Base-by-base conservation (phyloP, 306 rosid genomes). In the Lathyrus sativus region DNA sequence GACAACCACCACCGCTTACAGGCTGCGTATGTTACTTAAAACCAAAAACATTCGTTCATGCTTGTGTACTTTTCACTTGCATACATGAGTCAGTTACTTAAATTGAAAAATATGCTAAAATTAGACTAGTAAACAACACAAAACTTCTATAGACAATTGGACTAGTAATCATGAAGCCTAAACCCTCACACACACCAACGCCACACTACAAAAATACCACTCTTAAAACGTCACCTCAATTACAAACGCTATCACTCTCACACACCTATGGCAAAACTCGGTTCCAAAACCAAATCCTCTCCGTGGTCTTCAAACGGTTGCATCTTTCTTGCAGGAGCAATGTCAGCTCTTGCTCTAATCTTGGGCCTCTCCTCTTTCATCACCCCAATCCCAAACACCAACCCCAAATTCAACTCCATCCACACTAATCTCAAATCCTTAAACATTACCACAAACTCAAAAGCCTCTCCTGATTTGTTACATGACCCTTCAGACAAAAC, bases 401-500 rank as follows among this genome's bases (percentile, higher is more conserved):
- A 29, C 42, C 33, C 45, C 3, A 46, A 66, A 5, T 39, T 67
- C 35, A 67, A 50, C 48, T 67, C 49, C 61, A 42, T 67, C 2
- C 4, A 37, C 9, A 12, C 46, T 49, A 37, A 51, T 6, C 38
- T 51, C 37, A 67, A 18, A 6, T 37, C 62, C 37, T n/a, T 49
- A 11, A 67, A 67, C 12, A 0, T 1, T 2, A 26, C 62, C 8
- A 38, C 4, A 35, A 19, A 11, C 45, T 3, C 10, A 17, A 31
- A 1, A 29, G 15, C 4, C 7, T 14, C 7, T 6, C 71, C 45
- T 2, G 18, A 66, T 49, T 48, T 66, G 4, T 15, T 11, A 22
- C 41, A 72, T 13, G 96, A 86, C 81, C 43, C 90, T 7, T 60
- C 70, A 6, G 78, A 75, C 12, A 51, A 12, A 1, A 84, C 81